Evolutionary conservation across 1,139 yeast genomes (phyloP), one percentile per base, ranked within the genome.

Genomic region (Debaryomycetaceae sp.): DNA sequence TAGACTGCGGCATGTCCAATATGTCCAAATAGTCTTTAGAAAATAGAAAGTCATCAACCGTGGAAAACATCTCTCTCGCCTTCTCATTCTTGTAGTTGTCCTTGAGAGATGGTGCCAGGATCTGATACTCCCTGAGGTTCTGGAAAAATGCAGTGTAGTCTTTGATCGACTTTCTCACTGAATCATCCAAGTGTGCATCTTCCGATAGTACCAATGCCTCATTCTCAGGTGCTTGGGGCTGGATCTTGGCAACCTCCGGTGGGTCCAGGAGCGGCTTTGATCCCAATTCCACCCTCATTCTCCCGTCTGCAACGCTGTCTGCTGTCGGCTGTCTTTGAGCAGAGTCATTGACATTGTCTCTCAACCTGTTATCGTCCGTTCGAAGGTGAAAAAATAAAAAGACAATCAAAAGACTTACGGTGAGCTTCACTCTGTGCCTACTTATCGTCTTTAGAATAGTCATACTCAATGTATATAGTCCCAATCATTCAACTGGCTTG

Each of bases 21-120:
- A 73, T 67, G 47, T 69, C 74, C 44, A 73, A 61, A 48, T 69
- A 70, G 22, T 65, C 67, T 48, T 72, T 72, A 37, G 66, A 60
- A 48, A 72, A 68, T 6, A 69, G 50, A 44, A 68, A 64, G n/a
- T 55, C 53, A 11, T 50, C 57, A 38, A 58, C 58, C 27, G 45
- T 47, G 13, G 64, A 50, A 42, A 65, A 66, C 20, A 55, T 42
- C 47, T 72, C 76, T 39, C 51, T 55, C 6, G 76, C 77, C 42
- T 61, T 60, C 22, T 56, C 65, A 1, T 54, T 50, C 41, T 60
- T 63, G 53, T 72, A 73, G 36, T 64, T 60, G 38, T 49, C 67
- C 50, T 72, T 74, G 40, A 73, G 53, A 7, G 72, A 63, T 4
- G 63, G 66, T 1, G 66, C 52, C 11, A 56, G 49, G 9, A 68